Percentiles rank a stretch among this genome's conserved stretches.
Conservation (phyloP, 2,329 filamentous ascomycete species). For the Ophiostoma sp. region DNA sequence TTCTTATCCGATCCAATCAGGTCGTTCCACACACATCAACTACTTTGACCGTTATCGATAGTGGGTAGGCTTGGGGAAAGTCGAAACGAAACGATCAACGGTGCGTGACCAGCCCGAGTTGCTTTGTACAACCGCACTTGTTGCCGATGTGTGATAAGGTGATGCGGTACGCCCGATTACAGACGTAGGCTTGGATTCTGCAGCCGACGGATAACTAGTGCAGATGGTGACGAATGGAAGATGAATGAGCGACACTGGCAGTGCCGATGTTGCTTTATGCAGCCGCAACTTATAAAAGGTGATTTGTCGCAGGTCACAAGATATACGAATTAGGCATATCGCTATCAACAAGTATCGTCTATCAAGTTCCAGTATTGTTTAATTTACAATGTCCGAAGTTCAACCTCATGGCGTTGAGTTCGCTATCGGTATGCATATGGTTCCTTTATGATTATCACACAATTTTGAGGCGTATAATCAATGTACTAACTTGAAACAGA, state of each 20-base stretch:
- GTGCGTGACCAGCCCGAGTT: not conserved
- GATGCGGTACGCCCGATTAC: not conserved
- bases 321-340: not conserved
- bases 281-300: not conserved
- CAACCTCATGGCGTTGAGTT: not conserved
- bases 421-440: not conserved
- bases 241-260: not conserved
- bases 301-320: not conserved
- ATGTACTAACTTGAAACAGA: not conserved
- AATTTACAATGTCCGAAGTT: not conserved
- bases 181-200: not conserved
- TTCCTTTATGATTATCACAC: not conserved
- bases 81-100: slow-evolving; percentile 2
- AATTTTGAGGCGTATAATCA: not conserved
- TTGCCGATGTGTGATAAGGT: not conserved
- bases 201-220: not conserved
- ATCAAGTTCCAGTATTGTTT: not conserved
- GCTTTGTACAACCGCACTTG: not conserved
- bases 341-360: not conserved
- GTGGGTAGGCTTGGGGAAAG: not conserved
- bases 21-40: not conserved
- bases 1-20: not conserved
- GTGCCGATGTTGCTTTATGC: not conserved
- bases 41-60: not conserved
- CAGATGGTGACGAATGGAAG: not conserved